Evolutionary conservation across 148 eudicot genomes (phyloP).

Genomic region (Rhododendron simsii): DNA sequence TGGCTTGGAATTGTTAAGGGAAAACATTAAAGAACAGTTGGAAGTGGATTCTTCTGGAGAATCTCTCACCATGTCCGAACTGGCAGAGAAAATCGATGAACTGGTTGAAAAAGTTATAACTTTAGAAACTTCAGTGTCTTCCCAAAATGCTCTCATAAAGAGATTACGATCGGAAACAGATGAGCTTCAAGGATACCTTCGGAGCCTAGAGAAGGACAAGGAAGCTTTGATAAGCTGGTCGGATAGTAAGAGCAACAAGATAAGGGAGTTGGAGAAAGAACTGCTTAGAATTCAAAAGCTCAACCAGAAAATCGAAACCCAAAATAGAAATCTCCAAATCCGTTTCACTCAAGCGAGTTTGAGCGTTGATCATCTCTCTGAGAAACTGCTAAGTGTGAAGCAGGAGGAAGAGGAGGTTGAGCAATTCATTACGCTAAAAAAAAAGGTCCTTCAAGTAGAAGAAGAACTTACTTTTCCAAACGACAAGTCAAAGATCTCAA

Average conservation of each 20-base stretch:
- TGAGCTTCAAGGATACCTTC: conserved; percentile 44
- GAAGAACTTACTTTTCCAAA: not conserved
- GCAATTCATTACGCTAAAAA: conserved; percentile 10
- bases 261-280: conserved; percentile 56
- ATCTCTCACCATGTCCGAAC: conserved; percentile 49
- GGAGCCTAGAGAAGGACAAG: conserved; percentile 46
- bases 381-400: conserved; percentile 46
- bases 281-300: conserved; percentile 39
- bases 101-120: conserved; percentile 56
- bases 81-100: conserved; percentile 73
- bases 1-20: conserved; percentile 23
- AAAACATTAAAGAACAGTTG: conserved; percentile 39
- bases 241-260: conserved; percentile 24
- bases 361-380: conserved; percentile 50
- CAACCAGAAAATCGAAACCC: conserved; percentile 29
- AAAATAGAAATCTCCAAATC: conserved; percentile 29
- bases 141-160: conserved; percentile 56
- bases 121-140: conserved; percentile 48
- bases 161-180: conserved; percentile 47
- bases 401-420: conserved; percentile 40
- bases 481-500: not conserved
- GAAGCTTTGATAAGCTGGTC: conserved; percentile 30
- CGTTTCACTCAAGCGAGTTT: conserved; percentile 46
- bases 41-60: conserved; percentile 20
- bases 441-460: conserved; percentile 10